Evolutionary conservation across 2,329 filamentous ascomycete species (phyloP), one percentile per base, ranked within the genome.

Genomic region (Purpureocillium lavendulum): DNA sequence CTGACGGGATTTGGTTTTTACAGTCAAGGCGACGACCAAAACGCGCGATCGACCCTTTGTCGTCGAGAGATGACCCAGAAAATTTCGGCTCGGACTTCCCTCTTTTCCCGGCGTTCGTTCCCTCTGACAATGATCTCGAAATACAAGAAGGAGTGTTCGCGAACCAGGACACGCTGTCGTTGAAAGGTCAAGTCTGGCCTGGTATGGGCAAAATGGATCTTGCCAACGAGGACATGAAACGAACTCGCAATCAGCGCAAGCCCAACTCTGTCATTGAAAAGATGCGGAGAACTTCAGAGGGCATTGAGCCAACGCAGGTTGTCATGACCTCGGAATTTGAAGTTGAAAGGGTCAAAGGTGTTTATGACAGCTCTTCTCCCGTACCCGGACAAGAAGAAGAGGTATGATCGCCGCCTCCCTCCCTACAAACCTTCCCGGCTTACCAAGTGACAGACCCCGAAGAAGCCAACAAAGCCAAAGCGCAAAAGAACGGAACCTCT

Each of bases 151-250:
- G 58, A 5, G 46, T 51, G 17, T 41, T 49, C 13, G 35, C 40
- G 2, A 44, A 41, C 24, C 40, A 47, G 24, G 62, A 65, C 21
- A 57, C 54, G 44, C 45, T 65, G 45, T 54, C 59, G 10, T 69
- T 88, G 39, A 89, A 89, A 57, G 84, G 84, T 2, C 66, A 81
- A n/a, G 66, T 77, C 35, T 87, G 80, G 71, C 80, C 82, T 3
- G 85, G 85, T 14, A 89, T 89, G 84, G 75, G 77, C 39, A 71
- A 87, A n/a, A 88, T 89, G 55, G 85, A 90, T 58, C 79, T 85
- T 39, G 85, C 85, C 4, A 84, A 81, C 4, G 73, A 79, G 13
- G 76, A 82, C 44, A 82, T 84, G 70, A 82, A 78, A 50, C 73
- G 80, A 34, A 85, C 78, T 62, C 71, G 85, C 38, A 89, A 89